These are phyloP conservation scores for Aspergillus texensis DNA, from an alignment of 2,329 filamentous ascomycete species.

Conservation along the genomic window DNA sequence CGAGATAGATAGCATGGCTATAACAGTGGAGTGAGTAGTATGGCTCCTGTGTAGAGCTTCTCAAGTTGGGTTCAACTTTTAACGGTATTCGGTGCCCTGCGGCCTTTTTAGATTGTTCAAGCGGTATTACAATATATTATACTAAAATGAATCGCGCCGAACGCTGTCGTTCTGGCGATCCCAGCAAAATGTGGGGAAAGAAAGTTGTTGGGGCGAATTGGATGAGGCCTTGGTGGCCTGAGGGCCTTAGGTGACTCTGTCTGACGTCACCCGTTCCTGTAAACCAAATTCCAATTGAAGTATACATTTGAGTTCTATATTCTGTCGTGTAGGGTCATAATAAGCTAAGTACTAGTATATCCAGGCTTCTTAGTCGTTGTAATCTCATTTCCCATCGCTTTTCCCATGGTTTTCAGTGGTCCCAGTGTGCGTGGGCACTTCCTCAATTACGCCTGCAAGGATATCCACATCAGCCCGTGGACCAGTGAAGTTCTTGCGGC, in stretches of 20 bases:
- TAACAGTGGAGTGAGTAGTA: background rate
- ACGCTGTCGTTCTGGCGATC: conserved; percentile 5
- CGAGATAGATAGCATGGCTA: conserved; percentile 25
- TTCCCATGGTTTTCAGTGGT: conserved; percentile 1
- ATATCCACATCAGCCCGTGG: conserved; percentile 50
- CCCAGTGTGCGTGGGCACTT: background rate
- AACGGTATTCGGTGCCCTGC: background rate
- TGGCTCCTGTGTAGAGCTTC: too few relatives aligned
- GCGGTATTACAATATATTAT: background rate
- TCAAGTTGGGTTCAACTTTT: background rate
- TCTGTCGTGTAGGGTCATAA: background rate
- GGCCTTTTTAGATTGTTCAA: background rate
- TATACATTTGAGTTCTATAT: background rate
- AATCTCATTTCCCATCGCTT: conserved; percentile 3
- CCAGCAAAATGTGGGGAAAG: conserved; percentile 9
- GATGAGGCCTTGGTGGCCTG: conserved; percentile 7
- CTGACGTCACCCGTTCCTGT: background rate
- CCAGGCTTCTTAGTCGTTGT: background rate
- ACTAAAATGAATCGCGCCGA: background rate
- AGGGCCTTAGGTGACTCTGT: background rate
- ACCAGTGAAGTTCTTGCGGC: conserved; percentile 62
- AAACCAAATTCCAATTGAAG: background rate
- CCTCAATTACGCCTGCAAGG: conserved; percentile 26
- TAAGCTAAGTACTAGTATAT: background rate
- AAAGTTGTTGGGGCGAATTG: conserved; percentile 12